Percentiles rank a stretch among this genome's conserved stretches.
Conservation (phyloP, 2,329 filamentous ascomycete species). For the Ceratocystis papillata region DNA sequence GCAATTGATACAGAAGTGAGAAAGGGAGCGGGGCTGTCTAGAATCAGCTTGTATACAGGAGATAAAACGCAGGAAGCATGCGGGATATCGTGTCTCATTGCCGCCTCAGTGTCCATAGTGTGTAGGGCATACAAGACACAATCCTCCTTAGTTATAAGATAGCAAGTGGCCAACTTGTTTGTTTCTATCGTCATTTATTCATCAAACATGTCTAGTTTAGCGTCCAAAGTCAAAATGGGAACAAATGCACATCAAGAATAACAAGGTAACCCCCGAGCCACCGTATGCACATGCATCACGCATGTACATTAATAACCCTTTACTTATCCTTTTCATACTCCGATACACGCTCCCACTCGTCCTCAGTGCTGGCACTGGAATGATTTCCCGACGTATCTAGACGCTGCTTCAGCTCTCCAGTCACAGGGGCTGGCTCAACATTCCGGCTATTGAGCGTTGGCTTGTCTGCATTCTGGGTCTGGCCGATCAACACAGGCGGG, state of each 20-base stretch:
- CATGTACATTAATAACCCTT: not conserved
- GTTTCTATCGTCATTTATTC: not conserved
- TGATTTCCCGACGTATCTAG: constrained; percentile 36
- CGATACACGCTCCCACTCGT: constrained; percentile 94
- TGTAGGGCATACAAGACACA: no score
- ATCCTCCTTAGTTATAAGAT: not conserved
- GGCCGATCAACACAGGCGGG: not conserved
- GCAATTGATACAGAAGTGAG: not conserved
- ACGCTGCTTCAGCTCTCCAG: constrained; percentile 43
- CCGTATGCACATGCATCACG: not conserved
- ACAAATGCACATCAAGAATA: not conserved
- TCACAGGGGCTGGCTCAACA: constrained; percentile 36
- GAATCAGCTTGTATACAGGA: no score
- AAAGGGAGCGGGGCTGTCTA: not conserved
- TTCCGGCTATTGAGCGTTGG: constrained; percentile 27
- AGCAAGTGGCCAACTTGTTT: not conserved
- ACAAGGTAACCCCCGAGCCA: not conserved
- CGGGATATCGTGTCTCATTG: no score
- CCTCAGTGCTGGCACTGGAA: constrained; percentile 67
- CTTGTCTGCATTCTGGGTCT: not conserved
- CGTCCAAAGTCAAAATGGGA: not conserved
- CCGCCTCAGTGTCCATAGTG: no score
- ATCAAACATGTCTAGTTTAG: not conserved
- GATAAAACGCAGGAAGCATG: no score
- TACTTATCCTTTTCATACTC: constrained; percentile 55